Percentiles rank a stretch among this genome's conserved stretches.
Conservation (phyloP, 257 asterid species). For the Euphrasia confusa region DNA sequence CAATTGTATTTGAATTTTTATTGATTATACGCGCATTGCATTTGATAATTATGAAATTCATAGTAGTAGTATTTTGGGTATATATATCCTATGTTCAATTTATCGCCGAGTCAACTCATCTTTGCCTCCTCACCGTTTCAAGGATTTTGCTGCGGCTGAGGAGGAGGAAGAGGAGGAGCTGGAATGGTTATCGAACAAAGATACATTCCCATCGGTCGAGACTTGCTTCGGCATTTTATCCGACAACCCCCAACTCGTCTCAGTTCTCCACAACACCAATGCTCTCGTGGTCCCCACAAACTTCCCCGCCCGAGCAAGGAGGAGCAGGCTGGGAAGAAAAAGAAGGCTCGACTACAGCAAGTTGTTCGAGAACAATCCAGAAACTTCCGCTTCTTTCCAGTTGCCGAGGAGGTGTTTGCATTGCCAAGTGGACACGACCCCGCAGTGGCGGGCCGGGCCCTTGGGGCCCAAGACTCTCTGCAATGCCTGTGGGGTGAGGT, state of each 20-base stretch:
- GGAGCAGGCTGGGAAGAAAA: constrained; percentile 30
- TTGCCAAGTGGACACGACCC: constrained; percentile 63
- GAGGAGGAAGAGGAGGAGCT: constrained; percentile 51
- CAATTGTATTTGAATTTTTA: no score
- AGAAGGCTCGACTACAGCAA: constrained; percentile 26
- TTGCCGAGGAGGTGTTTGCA: constrained; percentile 46
- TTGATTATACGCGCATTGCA: no score
- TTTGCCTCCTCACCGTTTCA: neutral
- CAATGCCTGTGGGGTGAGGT: constrained; percentile 76
- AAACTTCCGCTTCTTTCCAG: neutral
- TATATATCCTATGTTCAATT: no score
- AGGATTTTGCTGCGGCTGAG: constrained; percentile 23
- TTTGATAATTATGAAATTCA: no score
- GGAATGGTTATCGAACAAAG: constrained; percentile 69
- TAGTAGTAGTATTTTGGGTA: no score
- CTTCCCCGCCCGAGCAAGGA: constrained; percentile 46
- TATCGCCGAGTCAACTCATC: no score
- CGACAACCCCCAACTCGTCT: constrained; percentile 27
- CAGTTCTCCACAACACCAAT: constrained; percentile 39
- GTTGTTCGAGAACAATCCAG: constrained; percentile 27
- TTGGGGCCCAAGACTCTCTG: constrained; percentile 67
- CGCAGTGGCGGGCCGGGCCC: constrained; percentile 77
- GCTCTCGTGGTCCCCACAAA: constrained; percentile 34
- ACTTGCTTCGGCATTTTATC: constrained; percentile 43
- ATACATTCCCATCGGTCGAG: constrained; percentile 59